Evolutionary conservation across 495 filamentous ascomycete species (phyloP).

Genomic region (Aspergillus biplanus): DNA sequence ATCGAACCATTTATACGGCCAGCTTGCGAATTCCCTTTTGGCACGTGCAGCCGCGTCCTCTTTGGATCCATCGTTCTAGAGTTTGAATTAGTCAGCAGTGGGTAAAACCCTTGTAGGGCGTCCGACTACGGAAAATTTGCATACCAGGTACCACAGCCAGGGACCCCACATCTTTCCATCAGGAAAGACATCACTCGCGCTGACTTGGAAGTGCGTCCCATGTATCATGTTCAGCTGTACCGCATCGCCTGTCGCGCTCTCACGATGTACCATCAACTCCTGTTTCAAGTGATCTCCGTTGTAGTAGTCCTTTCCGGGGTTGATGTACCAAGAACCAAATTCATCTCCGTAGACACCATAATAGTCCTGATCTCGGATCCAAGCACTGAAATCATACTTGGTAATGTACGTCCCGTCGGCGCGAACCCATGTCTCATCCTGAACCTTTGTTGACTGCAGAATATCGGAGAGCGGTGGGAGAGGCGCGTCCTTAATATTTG

Average conservation of each 20-base stretch:
- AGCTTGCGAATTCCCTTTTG: slow-evolving; percentile 31
- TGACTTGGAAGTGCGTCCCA: slow-evolving; percentile 44
- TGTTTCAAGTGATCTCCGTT: slow-evolving; percentile 48
- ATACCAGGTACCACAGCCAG: slow-evolving; percentile 46
- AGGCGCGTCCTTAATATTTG: slow-evolving; percentile 34
- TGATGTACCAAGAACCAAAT: slow-evolving; percentile 48
- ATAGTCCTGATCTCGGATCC: slow-evolving; percentile 30
- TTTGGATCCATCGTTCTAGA: slow-evolving; percentile 40
- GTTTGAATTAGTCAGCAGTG: neutral
- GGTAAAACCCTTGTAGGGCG: neutral
- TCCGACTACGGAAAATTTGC: slow-evolving; percentile 1
- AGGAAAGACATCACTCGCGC: slow-evolving; percentile 33
- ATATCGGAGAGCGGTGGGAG: slow-evolving; percentile 41
- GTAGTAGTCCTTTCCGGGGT: slow-evolving; percentile 47
- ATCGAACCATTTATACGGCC: slow-evolving; percentile 45
- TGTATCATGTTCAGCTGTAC: slow-evolving; percentile 51
- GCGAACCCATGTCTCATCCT: slow-evolving; percentile 48
- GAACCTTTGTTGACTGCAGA: slow-evolving; percentile 34
- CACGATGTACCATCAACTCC: slow-evolving; percentile 45
- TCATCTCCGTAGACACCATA: slow-evolving; percentile 39
- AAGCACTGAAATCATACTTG: slow-evolving; percentile 44
- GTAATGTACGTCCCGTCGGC: slow-evolving; percentile 45
- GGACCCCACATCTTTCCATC: slow-evolving; percentile 46
- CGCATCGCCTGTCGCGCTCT: slow-evolving; percentile 40
- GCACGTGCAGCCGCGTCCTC: slow-evolving; percentile 33